Base-by-base conservation (phyloP, 176 grass and related monocot genomes). In the Otatea glauca region DNA sequence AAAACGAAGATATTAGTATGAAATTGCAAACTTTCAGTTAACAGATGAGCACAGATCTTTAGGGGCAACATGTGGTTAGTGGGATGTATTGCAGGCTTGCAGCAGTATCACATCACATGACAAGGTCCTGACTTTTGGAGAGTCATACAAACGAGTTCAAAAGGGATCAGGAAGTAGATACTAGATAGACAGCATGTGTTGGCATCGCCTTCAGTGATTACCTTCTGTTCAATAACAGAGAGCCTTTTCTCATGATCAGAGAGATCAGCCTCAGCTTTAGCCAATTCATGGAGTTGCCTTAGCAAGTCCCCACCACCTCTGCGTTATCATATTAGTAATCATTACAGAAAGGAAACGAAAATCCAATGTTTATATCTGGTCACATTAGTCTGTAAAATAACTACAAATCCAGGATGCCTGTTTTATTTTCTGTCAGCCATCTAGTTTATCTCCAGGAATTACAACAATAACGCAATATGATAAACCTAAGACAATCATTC, bases 251-350 rank as follows among this genome's bases (percentile, higher is more conserved):
- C 83, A 81, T 89, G 89, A 70, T 78, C 60, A 0, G 68, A 84
- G 69, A 99, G 91, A 76, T 99, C 88, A 86, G 77, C 77, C 86
- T 99, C 93, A 79, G 96, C 90, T 76, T 80, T 86, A 67, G 90
- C 87, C 68, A 99, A 86, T 81, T 91, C 89, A 77, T 93, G 83
- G 42, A 99, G 91, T 82, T 96, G 90, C 66, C 77, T 83, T 86
- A 99, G 74, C 38, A 96, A 65, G 56, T 95, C 86, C 32, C 90
- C 93, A 68, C 86, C 86, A 78, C 86, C 83, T 80, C 96, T 99
- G 85, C 62, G 84, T 48, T 37, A 80, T 83, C 61, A 86, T 21
- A 76, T 76, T 59, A 10, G 42, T 61, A 75, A 58, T n/a, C 21
- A 56, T 59, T 85, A 85, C 50, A 48, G 69, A 73, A 65, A 27